These are phyloP conservation scores for Purpureocillium lavendulum DNA, from an alignment of 2,329 filamentous ascomycete species.

Conservation along the genomic window DNA sequence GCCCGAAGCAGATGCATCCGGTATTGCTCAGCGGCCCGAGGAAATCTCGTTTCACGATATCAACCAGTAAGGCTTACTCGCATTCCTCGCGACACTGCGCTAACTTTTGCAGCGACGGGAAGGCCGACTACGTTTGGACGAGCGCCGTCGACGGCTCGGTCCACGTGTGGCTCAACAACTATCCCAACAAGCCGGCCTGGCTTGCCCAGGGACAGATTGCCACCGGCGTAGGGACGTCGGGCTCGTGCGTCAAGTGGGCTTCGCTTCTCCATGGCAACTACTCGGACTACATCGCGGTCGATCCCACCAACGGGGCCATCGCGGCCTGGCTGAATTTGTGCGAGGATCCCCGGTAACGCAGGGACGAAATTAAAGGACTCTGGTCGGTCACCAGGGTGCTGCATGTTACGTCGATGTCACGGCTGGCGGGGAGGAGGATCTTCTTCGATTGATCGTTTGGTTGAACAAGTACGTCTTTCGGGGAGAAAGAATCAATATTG, in stretches of 20 bases:
- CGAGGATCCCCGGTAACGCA: not conserved
- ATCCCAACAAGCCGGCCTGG: conserved; percentile 10
- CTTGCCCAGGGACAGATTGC: conserved; percentile 5
- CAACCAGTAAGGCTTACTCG: conserved; percentile 6
- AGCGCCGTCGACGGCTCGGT: conserved; percentile 6
- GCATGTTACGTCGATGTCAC: no score
- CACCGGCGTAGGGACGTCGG: conserved; percentile 5
- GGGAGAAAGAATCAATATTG: no score
- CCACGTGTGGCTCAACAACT: conserved; percentile 10
- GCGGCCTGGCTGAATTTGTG: not conserved
- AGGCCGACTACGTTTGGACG: conserved; percentile 13
- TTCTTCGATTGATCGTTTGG: no score
- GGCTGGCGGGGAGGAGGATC: no score
- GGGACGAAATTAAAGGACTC: not conserved
- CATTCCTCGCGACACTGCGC: no score
- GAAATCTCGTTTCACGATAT: conserved; percentile 13
- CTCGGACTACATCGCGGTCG: not conserved
- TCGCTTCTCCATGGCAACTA: not conserved
- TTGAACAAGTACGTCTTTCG: no score
- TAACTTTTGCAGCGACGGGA: conserved; percentile 7
- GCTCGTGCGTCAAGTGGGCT: not conserved
- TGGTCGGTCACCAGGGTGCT: no score
- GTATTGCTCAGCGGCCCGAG: conserved; percentile 9
- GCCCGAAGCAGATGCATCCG: not conserved
- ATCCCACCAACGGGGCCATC: not conserved